phyloP scores from a whole-genome alignment of 495 filamentous ascomycete species.

The Annulohypoxylon moriforme region DNA sequence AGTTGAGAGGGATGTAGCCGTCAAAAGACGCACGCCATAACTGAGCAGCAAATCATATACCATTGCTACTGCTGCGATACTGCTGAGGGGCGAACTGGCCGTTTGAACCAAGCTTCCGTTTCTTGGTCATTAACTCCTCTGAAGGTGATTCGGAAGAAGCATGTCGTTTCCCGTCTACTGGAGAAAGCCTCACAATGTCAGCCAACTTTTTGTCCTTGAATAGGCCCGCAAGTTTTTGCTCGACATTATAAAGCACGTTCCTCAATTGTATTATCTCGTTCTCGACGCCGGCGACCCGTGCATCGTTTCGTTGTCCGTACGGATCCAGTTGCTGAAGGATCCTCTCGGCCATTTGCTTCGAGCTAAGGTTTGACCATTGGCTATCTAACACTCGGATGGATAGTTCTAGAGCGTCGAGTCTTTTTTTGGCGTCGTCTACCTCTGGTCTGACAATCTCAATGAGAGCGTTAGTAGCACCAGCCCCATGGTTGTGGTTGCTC shows the following conservation, averaged over 20 bases:
- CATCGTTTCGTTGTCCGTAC: constrained; percentile 24
- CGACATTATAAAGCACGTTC: not conserved
- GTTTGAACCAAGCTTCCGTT: constrained; percentile 21
- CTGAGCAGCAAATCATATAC: not conserved
- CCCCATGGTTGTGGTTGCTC: not conserved
- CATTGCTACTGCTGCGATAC: constrained; percentile 9
- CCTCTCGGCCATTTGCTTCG: constrained; percentile 40
- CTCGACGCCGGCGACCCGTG: constrained; percentile 20
- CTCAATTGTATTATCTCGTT: constrained; percentile 12
- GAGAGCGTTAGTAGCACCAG: not conserved
- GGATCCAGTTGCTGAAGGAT: constrained; percentile 34
- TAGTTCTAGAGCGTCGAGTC: constrained; percentile 28
- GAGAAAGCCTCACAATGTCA: not conserved
- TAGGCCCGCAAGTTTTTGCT: not conserved
- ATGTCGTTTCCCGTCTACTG: constrained; percentile 15
- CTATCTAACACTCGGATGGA: constrained; percentile 24
- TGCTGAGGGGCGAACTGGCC: constrained; percentile 1
- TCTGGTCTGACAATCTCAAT: constrained; percentile 1
- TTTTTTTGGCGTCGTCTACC: constrained; percentile 24
- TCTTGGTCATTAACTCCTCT: constrained; percentile 24
- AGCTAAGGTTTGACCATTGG: constrained; percentile 41
- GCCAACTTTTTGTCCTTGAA: not conserved
- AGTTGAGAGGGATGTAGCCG: not conserved
- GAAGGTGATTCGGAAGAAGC: constrained; percentile 12
- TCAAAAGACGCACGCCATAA: not conserved